Evolutionary conservation across 768 basidiomycete species (phyloP), one percentile per base, ranked within the genome.

Genomic region (Tubosaeta sp.): DNA sequence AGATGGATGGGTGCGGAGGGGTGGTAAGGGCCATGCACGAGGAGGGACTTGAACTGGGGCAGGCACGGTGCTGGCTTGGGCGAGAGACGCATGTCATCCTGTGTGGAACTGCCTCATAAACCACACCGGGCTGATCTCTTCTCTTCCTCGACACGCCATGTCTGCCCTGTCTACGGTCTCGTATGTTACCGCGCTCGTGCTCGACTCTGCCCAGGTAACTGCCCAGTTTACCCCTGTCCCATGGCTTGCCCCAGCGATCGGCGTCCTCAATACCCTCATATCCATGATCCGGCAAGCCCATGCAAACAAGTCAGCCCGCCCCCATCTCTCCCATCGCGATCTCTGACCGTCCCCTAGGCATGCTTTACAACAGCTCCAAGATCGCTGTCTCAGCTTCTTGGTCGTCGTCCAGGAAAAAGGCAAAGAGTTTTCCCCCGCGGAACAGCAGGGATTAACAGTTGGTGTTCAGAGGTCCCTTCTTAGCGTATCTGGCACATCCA

Each of bases 1-100:
- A 90, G 71, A 55, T 87, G 82, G 43, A 91, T 70, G 4, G 86
- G 86, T 6, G 86, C 83, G 4, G 89, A 84, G 18, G 84, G 67
- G 45, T 80, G 82, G 61, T 82, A 86, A 0, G 71, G 52, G 1
- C 89, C 89, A 22, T 78, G 73, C 29, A 90, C 67, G 12, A 90
- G 70, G n/a, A 90, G 63, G 5, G 80, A 75, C 16, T 64, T 68
- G 68, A 81, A 87, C 2, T 56, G 58, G 4, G 87, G 86, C n/a
- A 87, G 65, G 8, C 60, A 41, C 16, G 78, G 76, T 3, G 70
- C 71, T 43, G 72, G 64, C 7, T 61, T 60, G 30, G 77, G 71
- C 39, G 78, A 78, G 14, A 81, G 50, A 31, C 73, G 71, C 52
- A 67, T 48, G 27, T 56, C 55, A 62, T 62, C 61, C 61, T 64